Evolutionary conservation across 805 yeast species (phyloP).

Genomic region (Candida ovalis): DNA sequence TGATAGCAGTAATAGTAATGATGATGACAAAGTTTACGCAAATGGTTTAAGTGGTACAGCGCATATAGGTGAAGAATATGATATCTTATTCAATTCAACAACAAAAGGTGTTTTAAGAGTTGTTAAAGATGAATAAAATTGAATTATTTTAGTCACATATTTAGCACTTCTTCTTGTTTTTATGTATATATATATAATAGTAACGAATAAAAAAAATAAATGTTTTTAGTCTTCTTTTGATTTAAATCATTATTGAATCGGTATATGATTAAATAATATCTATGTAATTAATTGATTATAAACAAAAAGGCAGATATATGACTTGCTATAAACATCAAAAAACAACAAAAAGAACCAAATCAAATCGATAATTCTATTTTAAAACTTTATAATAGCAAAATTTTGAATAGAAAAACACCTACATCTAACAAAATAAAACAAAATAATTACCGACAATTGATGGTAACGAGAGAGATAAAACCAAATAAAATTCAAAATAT

Average conservation of each 20-base stretch:
- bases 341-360: no score
- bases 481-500: background rate
- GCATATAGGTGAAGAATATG: slow-evolving; percentile 9
- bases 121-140: slow-evolving; percentile 6
- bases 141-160: no score
- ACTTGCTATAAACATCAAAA: no score
- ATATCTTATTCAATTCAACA: slow-evolving; percentile 10
- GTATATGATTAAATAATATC: no score
- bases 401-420: background rate
- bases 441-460: background rate
- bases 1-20: no score
- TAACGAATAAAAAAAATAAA: background rate
- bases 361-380: background rate
- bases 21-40: background rate
- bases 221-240: no score
- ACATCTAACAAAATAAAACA: background rate
- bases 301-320: no score
- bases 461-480: background rate
- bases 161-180: background rate
- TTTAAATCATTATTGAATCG: no score
- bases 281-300: no score
- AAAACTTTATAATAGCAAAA: background rate
- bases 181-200: background rate
- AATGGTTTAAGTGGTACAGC: background rate
- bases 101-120: slow-evolving; percentile 11